phyloP scores from a whole-genome alignment of 2,329 filamentous ascomycete species.

The Lasiodiplodia citricola region DNA sequence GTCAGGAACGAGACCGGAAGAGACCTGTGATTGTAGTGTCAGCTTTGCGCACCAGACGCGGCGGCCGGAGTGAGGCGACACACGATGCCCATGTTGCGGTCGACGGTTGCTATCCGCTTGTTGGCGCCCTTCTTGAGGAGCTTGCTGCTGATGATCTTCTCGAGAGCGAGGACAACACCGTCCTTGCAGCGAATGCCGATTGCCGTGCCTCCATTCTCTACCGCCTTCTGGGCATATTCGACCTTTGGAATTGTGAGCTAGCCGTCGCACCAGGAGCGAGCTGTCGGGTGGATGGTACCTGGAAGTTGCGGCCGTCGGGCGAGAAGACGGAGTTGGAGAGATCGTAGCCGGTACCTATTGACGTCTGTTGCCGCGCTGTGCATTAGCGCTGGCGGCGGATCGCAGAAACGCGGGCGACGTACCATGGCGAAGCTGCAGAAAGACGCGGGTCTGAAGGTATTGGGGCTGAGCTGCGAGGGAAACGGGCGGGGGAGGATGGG shows the following conservation, averaged over 20 bases:
- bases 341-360: conserved; percentile 99
- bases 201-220: conserved; percentile 96
- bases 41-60: background rate
- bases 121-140: conserved; percentile 93
- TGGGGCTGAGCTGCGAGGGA: background rate
- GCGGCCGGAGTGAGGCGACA: conserved; percentile 45
- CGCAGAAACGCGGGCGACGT: background rate
- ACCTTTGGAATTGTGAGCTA: conserved; percentile 52
- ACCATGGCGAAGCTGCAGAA: conserved; percentile 12
- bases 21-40: conserved; percentile 66
- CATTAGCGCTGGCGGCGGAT: conserved; percentile 1
- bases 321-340: conserved; percentile 99
- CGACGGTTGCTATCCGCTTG: conserved; percentile 94
- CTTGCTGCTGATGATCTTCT: conserved; percentile 96
- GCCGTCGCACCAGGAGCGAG: background rate
- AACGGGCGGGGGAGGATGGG: conserved; percentile 21
- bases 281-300: conserved; percentile 61
- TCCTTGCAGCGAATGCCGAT: conserved; percentile 97
- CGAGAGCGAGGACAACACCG: conserved; percentile 91
- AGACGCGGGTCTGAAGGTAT: background rate
- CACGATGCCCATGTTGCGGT: conserved; percentile 92
- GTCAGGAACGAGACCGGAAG: conserved; percentile 91
- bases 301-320: conserved; percentile 97
- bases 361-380: conserved; percentile 68
- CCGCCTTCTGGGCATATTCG: conserved; percentile 98